Base-by-base conservation (phyloP, 2,329 filamentous ascomycete genomes). In the Colletotrichum karsti region DNA sequence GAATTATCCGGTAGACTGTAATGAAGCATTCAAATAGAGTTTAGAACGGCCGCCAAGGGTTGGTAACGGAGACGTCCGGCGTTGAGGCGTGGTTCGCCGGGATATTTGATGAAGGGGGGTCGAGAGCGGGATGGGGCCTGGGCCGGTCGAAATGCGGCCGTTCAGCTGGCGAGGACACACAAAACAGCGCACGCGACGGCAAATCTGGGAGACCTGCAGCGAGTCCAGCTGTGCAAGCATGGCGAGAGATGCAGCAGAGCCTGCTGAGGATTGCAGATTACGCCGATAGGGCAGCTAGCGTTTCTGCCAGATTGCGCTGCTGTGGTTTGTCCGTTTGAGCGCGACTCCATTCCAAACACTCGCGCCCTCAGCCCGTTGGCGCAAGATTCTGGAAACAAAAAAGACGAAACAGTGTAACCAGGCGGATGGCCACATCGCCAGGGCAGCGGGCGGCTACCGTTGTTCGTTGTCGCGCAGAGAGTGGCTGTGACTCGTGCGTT, bases 71-170 rank as follows among this genome's bases (percentile, higher is more conserved):
- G 54, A 59, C 28, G 37, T 39, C 65, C 53, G 65, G 30, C 39
- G 41, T 54, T 59, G 64, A 30, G 60, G 44, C 60, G 46, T 58
- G 58, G 60, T 26, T 20, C 26, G 39, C 53, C 37, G 46, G 53
- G 46, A 67, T 64, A 54, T 41, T 67, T 58, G 60, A 64, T 67
- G 44, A 64, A 64, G 44, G 44, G n/a, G 60, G 64, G 15, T 44
- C 22, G 42, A 57, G 35, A 30, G 44, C 50, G 37, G 46, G 18
- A 54, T 51, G 51, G 53, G 64, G 60, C 37, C 64, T 67, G 54
- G 64, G 46, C 64, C 30, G 60, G 61, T 41, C 64, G 28, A 64
- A 63, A 64, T 24, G 5, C 64, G 2, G 42, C 28, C 28, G 37
- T 13, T 64, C 60, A 67, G 64, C 60, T 67, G 28, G 28, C 28